A percentile compares a stretch with the other conserved stretches of the same genome.
phyloP scores from a whole-genome alignment of 1,139 yeast genomes.

The Yamadazyma atmosphaerica region DNA sequence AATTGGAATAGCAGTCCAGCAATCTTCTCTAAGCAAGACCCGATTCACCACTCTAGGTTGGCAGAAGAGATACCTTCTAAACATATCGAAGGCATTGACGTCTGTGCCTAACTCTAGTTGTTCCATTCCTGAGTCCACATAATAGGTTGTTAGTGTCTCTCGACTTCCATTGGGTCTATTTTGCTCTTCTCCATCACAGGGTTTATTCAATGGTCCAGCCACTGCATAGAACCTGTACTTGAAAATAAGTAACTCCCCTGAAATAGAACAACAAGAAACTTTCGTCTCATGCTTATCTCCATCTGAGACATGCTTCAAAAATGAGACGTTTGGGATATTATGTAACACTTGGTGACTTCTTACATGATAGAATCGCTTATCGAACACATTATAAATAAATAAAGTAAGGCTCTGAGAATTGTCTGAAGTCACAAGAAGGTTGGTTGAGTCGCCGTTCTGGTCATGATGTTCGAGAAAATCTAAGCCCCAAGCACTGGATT shows the following conservation, averaged over 20 bases:
- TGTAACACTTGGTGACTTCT: slow-evolving; percentile 49
- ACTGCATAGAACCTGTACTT: slow-evolving; percentile 28
- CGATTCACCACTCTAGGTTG: slow-evolving; percentile 27
- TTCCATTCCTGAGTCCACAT: slow-evolving; percentile 32
- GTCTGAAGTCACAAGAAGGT: slow-evolving; percentile 55
- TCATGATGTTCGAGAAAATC: slow-evolving; percentile 35
- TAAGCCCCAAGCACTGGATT: slow-evolving; percentile 66
- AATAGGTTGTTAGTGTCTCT: slow-evolving; percentile 16
- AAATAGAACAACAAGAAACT: slow-evolving; percentile 46
- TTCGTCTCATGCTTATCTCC: slow-evolving; percentile 21
- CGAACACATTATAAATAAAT: slow-evolving; percentile 32
- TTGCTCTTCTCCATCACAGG: background rate
- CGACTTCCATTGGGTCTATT: slow-evolving; percentile 1
- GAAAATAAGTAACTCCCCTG: slow-evolving; percentile 48
- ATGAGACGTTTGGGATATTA: slow-evolving; percentile 60
- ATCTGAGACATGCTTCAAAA: slow-evolving; percentile 27
- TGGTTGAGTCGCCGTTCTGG: slow-evolving; percentile 23
- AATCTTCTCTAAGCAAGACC: slow-evolving; percentile 45
- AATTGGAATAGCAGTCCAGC: slow-evolving; percentile 56
- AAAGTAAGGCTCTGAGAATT: slow-evolving; percentile 52
- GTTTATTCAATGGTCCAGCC: slow-evolving; percentile 28
- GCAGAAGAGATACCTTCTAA: slow-evolving; percentile 24
- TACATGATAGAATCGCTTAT: slow-evolving; percentile 30
- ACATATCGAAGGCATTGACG: slow-evolving; percentile 14
- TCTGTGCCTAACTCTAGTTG: slow-evolving; percentile 22